Conservation (phyloP, 1,284 basidiomycete species). For the Trametes versicolor region DNA sequence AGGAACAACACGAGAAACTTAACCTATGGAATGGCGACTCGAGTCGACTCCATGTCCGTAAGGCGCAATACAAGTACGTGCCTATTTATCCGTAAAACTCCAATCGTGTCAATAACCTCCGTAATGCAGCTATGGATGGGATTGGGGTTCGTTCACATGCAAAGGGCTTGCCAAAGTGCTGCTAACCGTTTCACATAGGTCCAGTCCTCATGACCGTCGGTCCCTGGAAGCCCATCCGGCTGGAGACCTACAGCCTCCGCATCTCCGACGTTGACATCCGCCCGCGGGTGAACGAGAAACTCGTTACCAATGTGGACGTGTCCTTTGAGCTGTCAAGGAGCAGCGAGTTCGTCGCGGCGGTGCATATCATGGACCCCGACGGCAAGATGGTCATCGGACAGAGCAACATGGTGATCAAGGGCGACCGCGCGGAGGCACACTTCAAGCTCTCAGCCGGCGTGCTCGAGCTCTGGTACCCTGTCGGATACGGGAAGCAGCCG, state of each 20-base stretch:
- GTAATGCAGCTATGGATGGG: constrained; percentile 77
- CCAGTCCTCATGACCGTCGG: constrained; percentile 82
- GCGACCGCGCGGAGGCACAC: constrained; percentile 51
- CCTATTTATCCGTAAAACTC: neutral
- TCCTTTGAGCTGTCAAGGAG: constrained; percentile 54
- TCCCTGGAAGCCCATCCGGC: constrained; percentile 80
- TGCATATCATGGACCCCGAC: constrained; percentile 58
- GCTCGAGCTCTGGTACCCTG: constrained; percentile 84
- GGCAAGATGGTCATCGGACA: constrained; percentile 54
- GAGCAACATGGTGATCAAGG: constrained; percentile 49
- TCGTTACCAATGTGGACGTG: constrained; percentile 61
- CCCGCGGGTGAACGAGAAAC: constrained; percentile 58
- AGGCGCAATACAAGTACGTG: constrained; percentile 86
- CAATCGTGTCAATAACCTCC: neutral
- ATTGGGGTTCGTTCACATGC: constrained; percentile 70
- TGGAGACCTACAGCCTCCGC: constrained; percentile 73
- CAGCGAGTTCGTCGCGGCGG: constrained; percentile 49
- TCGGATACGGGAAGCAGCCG: constrained; percentile 84
- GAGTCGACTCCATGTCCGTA: constrained; percentile 86
- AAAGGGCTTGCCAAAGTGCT: constrained; percentile 3
- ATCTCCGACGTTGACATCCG: constrained; percentile 73
- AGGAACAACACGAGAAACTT: constrained; percentile 67
- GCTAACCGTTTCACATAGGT: constrained; percentile 49
- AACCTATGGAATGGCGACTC: constrained; percentile 89
- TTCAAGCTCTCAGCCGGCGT: constrained; percentile 65